Evolutionary conservation across 768 basidiomycete species (phyloP).

Genomic region (Butyriboletus loyo): DNA sequence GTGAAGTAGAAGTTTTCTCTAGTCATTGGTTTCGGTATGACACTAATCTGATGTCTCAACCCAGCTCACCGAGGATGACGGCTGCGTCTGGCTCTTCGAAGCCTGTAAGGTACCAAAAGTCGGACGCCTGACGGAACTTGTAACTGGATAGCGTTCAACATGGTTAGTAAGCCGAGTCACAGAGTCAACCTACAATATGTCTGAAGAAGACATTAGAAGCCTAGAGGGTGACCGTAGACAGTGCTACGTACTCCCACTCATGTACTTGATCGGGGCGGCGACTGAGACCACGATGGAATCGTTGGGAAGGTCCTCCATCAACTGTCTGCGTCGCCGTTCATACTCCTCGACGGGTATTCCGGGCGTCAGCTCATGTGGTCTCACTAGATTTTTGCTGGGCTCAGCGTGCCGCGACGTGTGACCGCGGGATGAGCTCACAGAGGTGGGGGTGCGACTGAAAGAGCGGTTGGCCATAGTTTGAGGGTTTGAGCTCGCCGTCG

Average conservation of each 20-base stretch:
- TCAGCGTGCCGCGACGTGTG: slow-evolving; percentile 4
- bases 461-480: slow-evolving; percentile 77
- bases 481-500: slow-evolving; percentile 53
- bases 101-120: slow-evolving; percentile 96
- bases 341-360: slow-evolving; percentile 81
- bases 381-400: slow-evolving; percentile 37
- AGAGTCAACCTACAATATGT: slow-evolving; percentile 68
- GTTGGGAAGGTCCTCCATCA: slow-evolving; percentile 75
- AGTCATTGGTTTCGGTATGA: slow-evolving; percentile 3
- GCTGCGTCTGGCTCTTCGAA: slow-evolving; percentile 93
- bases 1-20: slow-evolving; percentile 69
- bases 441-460: slow-evolving; percentile 81
- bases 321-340: slow-evolving; percentile 57
- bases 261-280: slow-evolving; percentile 80
- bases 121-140: slow-evolving; percentile 89
- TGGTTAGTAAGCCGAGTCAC: slow-evolving; percentile 1
- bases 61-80: slow-evolving; percentile 66
- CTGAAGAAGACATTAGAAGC: slow-evolving; percentile 28
- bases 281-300: slow-evolving; percentile 72
- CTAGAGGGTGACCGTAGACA: slow-evolving; percentile 6
- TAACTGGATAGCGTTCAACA: slow-evolving; percentile 53
- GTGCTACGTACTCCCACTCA: slow-evolving; percentile 66
- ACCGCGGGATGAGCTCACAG: slow-evolving; percentile 36
- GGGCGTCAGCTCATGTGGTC: slow-evolving; percentile 69
- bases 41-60: not conserved